Evolutionary conservation across 768 basidiomycete species (phyloP), one percentile per base, ranked within the genome.

Genomic region (Phlebiopsis gigantea): DNA sequence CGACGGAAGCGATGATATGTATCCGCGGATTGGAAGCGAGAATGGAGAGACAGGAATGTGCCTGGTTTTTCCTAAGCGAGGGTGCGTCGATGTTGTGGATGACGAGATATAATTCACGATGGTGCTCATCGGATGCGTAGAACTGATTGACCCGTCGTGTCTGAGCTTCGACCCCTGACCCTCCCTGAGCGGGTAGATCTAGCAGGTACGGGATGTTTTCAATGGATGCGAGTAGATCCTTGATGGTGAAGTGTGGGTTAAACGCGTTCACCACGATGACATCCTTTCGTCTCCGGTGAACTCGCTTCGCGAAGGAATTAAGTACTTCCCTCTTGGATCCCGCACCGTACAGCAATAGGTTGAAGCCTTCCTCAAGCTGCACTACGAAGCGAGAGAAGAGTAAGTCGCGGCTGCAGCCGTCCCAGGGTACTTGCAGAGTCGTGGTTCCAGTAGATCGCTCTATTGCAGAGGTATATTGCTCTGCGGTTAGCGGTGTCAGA

Each of bases 71-170:
- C 39, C 92, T 88, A 24, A 97, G 73, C 5, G 82, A 72, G 0
- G 85, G 78, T 0, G 87, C 78, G 64, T 98, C 95, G 69, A 98
- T 84, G 72, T 90, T 95, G 76, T 98, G 93, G 22, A 97, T 74
- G 65, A 96, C 71, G 59, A 98, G 74, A 67, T 84, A 93, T 42
- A 98, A 74, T 25, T 66, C 56, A 28, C 17, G 68, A 56, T 48
- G 67, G 65, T 26, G 47, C 8, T 55, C 46, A 4, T 57, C 12
- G 86, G 65, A 84, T 83, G 22, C 84, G 76, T 63, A 83, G 79
- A 60, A 93, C 80, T 21, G 83, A 77, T 53, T 79, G 80, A 1
- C 82, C 76, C 65, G 86, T 86, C 50, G 77, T 78, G 55, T 93
- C 90, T 15, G 80, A 22, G 50, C 60, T 19, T 61, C 60, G n/a